Conservation (phyloP, 352 stramenopile species). For the Phytophthora pluvialis region DNA sequence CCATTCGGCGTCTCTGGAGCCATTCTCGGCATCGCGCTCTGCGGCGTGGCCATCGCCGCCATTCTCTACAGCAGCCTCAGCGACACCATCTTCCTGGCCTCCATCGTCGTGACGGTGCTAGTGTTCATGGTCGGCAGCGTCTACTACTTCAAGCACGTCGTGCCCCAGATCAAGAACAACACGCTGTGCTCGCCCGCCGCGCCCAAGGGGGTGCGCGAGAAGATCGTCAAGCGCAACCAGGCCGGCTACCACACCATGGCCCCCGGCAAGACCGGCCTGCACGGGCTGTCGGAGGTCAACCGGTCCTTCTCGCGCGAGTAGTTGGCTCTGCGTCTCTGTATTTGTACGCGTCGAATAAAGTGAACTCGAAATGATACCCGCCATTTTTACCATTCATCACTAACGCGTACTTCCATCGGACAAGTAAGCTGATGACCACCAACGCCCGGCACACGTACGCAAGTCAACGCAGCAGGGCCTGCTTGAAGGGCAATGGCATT, state of each 20-base stretch:
- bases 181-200: constrained; percentile 21
- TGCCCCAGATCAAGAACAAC: constrained; percentile 33
- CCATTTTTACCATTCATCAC: no score
- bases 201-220: constrained; percentile 39
- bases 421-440: no score
- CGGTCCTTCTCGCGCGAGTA: constrained; percentile 11
- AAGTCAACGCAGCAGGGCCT: no score
- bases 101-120: constrained; percentile 52
- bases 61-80: constrained; percentile 67
- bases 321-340: background rate
- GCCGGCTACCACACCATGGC: constrained; percentile 21
- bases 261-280: constrained; percentile 16
- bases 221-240: constrained; percentile 31
- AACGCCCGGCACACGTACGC: background rate
- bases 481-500: background rate
- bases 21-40: constrained; percentile 54
- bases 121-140: constrained; percentile 55
- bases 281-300: constrained; percentile 13
- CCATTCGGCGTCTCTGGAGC: constrained; percentile 63
- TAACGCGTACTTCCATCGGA: no score
- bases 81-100: constrained; percentile 64
- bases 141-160: constrained; percentile 52
- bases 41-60: constrained; percentile 46
- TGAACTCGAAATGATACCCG: no score
- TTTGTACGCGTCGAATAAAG: background rate